A percentile compares a stretch with the other conserved stretches of the same genome.
These are phyloP conservation scores for Pseudogymnoascus sp. DNA, from an alignment of 2,329 filamentous ascomycete species.

Conservation along the genomic window DNA sequence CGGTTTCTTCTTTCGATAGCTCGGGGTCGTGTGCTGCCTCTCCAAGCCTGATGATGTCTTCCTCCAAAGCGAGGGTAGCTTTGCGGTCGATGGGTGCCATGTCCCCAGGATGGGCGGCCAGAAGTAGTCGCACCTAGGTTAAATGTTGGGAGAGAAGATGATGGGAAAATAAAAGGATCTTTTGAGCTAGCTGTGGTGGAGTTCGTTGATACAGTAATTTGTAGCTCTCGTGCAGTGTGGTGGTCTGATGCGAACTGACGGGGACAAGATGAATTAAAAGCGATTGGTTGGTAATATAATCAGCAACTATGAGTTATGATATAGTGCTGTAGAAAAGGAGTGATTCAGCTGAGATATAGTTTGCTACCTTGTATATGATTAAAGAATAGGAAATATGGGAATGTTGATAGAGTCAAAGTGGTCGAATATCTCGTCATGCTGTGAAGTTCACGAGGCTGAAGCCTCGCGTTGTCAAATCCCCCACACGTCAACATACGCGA, in stretches of 20 bases:
- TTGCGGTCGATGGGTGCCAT: conserved; percentile 8
- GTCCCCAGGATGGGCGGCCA: not conserved
- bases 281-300: conserved; percentile 2
- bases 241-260: not conserved
- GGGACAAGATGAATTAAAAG: not conserved
- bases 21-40: conserved; percentile 1
- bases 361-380: not conserved
- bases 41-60: conserved; percentile 6
- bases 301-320: not conserved
- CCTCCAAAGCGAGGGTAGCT: not conserved
- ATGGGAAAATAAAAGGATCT: not conserved
- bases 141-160: not conserved
- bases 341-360: not conserved
- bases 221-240: not conserved
- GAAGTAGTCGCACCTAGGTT: not conserved
- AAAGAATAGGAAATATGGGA: conserved; percentile 2
- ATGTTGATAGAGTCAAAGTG: not conserved
- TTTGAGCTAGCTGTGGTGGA: not conserved
- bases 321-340: not conserved
- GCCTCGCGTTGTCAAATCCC: not conserved
- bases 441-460: not conserved
- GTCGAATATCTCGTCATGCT: not conserved
- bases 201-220: not conserved
- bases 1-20: not conserved
- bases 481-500: conserved; percentile 7